These are phyloP conservation scores for Cetraspora pellucida DNA, from an alignment of 192 early-diverging fungal genomes.

Conservation along the genomic window DNA sequence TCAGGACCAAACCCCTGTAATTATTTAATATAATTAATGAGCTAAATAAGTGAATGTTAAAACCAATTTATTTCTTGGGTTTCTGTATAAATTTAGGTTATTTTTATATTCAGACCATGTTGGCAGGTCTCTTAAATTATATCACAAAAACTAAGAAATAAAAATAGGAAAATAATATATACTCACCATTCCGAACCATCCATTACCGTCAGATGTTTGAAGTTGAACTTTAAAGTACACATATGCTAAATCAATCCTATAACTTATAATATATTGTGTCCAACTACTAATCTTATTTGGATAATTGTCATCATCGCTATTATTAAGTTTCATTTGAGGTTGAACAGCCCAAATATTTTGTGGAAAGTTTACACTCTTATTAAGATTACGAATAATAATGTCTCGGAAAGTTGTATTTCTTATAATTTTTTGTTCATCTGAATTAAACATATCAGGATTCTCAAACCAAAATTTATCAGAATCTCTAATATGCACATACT, in stretches of 20 bases:
- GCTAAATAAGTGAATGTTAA: no score
- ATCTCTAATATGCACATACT: conserved; percentile 39
- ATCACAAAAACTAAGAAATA: no score
- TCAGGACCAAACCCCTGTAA: conserved; percentile 9
- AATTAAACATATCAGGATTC: conserved; percentile 47
- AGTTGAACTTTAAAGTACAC: background rate
- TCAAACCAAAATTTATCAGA: conserved; percentile 59
- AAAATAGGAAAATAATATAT: background rate
- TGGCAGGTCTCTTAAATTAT: no score
- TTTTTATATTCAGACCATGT: no score
- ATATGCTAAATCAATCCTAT: background rate
- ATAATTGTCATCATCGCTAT: background rate
- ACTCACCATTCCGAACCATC: conserved; percentile 28
- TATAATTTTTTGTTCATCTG: conserved; percentile 36
- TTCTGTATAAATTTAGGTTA: no score
- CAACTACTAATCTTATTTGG: background rate
- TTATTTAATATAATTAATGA: no score
- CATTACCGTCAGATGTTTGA: background rate
- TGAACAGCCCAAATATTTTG: conserved; percentile 18
- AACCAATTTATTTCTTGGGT: no score
- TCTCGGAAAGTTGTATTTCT: conserved; percentile 34
- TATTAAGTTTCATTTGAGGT: background rate
- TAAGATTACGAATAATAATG: conserved; percentile 12
- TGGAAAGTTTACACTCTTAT: background rate
- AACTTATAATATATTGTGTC: background rate